A percentile compares a stretch with the other conserved stretches of the same genome.
These are phyloP conservation scores for Neoarthrinium moseri DNA, from an alignment of 2,329 filamentous ascomycete species.

Conservation along the genomic window DNA sequence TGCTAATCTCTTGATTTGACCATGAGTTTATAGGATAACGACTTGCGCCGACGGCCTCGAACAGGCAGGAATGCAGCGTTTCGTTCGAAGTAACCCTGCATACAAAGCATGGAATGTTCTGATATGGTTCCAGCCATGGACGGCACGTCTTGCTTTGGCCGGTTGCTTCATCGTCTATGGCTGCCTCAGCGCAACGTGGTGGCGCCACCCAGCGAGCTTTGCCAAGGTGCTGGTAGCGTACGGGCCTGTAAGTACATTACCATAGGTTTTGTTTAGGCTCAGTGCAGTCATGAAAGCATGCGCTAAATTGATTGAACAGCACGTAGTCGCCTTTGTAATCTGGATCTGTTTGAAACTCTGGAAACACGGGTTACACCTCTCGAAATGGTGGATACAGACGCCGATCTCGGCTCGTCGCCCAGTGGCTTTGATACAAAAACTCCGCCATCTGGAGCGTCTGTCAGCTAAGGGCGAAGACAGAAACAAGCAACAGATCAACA, in stretches of 20 bases:
- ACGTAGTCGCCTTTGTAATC: conserved; percentile 2
- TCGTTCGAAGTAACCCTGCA: conserved; percentile 3
- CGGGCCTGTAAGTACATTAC: conserved; percentile 3
- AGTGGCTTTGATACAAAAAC: neutral
- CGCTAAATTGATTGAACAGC: neutral
- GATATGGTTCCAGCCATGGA: conserved; percentile 9
- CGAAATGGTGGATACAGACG: neutral
- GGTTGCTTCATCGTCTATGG: conserved; percentile 9
- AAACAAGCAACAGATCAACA: neutral
- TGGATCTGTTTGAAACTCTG: neutral
- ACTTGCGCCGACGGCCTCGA: conserved; percentile 1
- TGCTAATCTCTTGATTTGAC: too few species aligned
- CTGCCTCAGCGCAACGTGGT: conserved; percentile 9
- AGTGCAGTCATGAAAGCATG: neutral
- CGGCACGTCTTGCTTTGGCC: conserved; percentile 2
- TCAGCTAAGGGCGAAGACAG: neutral
- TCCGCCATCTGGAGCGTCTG: neutral
- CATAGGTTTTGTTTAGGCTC: neutral
- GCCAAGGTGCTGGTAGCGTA: conserved; percentile 5
- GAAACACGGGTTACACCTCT: neutral
- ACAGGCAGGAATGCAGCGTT: conserved; percentile 1
- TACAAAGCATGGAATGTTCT: conserved; percentile 10
- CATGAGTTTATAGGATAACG: conserved; percentile 2
- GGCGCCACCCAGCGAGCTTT: neutral
- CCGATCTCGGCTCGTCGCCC: neutral